Conservation (phyloP, 73 alveolate genomes). For the Tetrahymena malaccensis region DNA sequence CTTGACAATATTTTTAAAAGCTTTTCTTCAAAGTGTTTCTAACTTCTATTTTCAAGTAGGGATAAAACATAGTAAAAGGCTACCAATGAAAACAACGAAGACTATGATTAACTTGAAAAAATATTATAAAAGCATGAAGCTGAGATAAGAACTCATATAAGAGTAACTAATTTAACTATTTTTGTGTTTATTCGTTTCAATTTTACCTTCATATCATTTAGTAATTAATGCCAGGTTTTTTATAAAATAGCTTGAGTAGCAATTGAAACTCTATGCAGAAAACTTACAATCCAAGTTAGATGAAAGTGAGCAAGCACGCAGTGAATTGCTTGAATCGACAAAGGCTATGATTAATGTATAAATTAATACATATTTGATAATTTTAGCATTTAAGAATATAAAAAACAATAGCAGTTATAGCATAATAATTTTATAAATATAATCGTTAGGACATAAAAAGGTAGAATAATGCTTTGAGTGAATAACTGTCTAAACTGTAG, state of each 20-base stretch:
- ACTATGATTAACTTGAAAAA: not conserved
- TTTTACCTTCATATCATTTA: too few species aligned
- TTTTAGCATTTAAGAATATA: not conserved
- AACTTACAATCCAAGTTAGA: not conserved
- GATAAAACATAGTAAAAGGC: not conserved
- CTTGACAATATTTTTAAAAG: not conserved
- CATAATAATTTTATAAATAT: not conserved
- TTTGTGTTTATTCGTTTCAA: not conserved
- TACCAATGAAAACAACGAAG: not conserved
- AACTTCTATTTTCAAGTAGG: not conserved
- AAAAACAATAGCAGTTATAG: not conserved
- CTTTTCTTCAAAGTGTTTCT: not conserved
- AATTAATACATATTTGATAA: not conserved
- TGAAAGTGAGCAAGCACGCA: not conserved
- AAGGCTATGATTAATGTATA: not conserved
- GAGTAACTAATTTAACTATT: not conserved
- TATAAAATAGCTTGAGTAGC: not conserved
- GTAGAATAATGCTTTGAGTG: not conserved
- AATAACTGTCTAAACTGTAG: not conserved
- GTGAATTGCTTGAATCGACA: not conserved
- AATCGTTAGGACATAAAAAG: not conserved
- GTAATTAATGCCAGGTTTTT: not conserved
- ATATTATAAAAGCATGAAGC: not conserved
- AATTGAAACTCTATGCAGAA: not conserved
- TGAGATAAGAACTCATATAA: not conserved